Conservation (phyloP, 306 rosid genomes). For the Coriaria nepalensis region DNA sequence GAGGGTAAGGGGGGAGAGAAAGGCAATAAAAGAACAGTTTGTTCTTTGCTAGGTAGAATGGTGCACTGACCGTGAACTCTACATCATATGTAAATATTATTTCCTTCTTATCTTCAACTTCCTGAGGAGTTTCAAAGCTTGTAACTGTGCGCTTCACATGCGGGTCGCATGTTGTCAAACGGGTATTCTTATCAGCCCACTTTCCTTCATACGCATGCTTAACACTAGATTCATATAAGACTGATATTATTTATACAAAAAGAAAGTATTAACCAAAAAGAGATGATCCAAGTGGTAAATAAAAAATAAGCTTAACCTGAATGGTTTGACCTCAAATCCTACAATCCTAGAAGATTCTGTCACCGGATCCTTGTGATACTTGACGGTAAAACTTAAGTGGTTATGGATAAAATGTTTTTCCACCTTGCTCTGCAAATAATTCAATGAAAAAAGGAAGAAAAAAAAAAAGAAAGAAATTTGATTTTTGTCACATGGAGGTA, state of each 20-base stretch:
- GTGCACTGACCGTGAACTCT: slow-evolving; percentile 51
- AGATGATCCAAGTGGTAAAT: background rate
- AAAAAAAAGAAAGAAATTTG: no score
- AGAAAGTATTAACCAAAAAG: slow-evolving; percentile 2
- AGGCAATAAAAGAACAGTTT: no score
- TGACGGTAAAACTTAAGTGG: slow-evolving; percentile 52
- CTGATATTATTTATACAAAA: slow-evolving; percentile 5
- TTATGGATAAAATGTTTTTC: slow-evolving; percentile 65
- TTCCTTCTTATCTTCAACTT: slow-evolving; percentile 64
- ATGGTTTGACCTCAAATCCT: slow-evolving; percentile 74
- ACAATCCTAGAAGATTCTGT: slow-evolving; percentile 62
- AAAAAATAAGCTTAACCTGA: slow-evolving; percentile 35
- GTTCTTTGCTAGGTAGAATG: no score
- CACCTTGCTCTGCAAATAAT: slow-evolving; percentile 45
- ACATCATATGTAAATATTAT: slow-evolving; percentile 70
- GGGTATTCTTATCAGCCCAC: slow-evolving; percentile 34
- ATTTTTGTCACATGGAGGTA: no score
- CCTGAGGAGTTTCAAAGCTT: slow-evolving; percentile 58
- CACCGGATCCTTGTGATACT: slow-evolving; percentile 52
- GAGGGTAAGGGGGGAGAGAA: background rate
- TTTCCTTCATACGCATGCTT: slow-evolving; percentile 59
- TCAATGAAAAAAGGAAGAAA: background rate
- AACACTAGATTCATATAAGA: slow-evolving; percentile 28
- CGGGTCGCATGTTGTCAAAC: slow-evolving; percentile 60
- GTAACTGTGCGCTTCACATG: slow-evolving; percentile 40